Conservation (phyloP, 2,329 filamentous ascomycete genomes). For the Pezicula rhizophila region DNA sequence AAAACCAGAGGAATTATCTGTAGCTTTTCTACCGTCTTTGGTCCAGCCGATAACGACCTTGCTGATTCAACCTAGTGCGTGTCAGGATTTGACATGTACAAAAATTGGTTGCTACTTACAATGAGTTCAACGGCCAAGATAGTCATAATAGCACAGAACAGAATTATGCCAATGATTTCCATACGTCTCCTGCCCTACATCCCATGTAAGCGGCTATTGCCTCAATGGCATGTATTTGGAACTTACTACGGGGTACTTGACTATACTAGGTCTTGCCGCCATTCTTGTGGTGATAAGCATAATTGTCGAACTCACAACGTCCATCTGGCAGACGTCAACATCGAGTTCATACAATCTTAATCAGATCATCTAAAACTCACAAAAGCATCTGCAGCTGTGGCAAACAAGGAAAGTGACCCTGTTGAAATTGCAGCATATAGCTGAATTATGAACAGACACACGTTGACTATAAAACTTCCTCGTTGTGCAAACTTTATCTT, state of each 20-base stretch:
- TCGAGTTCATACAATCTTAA: slow-evolving; percentile 1
- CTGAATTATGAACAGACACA: slow-evolving; percentile 51
- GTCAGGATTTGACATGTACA: slow-evolving; percentile 13
- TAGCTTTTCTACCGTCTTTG: slow-evolving; percentile 36
- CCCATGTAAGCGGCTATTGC: slow-evolving; percentile 4
- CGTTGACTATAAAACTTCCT: slow-evolving; percentile 43
- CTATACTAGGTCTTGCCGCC: slow-evolving; percentile 52
- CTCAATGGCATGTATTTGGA: slow-evolving; percentile 3
- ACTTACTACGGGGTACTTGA: slow-evolving; percentile 54
- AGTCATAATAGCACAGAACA: slow-evolving; percentile 62
- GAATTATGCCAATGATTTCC: slow-evolving; percentile 59
- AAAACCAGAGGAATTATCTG: slow-evolving; percentile 50
- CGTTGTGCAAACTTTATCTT: slow-evolving; percentile 49
- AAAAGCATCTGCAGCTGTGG: slow-evolving; percentile 60
- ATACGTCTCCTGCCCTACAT: slow-evolving; percentile 50
- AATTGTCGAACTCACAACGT: slow-evolving; percentile 57
- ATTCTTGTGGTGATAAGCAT: slow-evolving; percentile 55
- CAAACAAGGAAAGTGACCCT: slow-evolving; percentile 56
- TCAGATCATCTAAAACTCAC: slow-evolving; percentile 28
- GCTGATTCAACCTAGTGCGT: slow-evolving; percentile 44
- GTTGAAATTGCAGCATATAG: slow-evolving; percentile 52
- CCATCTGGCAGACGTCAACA: slow-evolving; percentile 38
- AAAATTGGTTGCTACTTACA: slow-evolving; percentile 29
- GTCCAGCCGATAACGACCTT: slow-evolving; percentile 41
- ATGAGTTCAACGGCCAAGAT: slow-evolving; percentile 58